Percentiles rank a stretch among this genome's conserved stretches.
phyloP scores from a whole-genome alignment of 169 alveolate genomes.

The Plasmodium cynomolgi region DNA sequence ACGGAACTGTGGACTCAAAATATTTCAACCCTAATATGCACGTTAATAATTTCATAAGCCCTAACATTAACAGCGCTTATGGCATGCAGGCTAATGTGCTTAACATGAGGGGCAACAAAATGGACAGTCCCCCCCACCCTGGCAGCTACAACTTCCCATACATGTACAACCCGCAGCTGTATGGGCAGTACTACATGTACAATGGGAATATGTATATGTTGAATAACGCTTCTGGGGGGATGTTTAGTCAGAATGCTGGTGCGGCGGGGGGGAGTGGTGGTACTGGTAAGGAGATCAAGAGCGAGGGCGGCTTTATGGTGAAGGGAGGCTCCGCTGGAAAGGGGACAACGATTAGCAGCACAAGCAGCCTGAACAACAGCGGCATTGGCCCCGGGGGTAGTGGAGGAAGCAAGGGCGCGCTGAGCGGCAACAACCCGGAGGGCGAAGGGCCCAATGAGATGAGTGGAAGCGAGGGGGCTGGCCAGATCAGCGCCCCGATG shows the following conservation, averaged over 20 bases:
- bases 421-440: not conserved
- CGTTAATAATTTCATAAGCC: constrained; percentile 6
- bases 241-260: not conserved
- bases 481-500: not conserved
- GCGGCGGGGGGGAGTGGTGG: not conserved
- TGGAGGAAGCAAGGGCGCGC: not conserved
- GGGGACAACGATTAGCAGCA: not conserved
- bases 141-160: constrained; percentile 33
- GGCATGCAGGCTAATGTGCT: constrained; percentile 1
- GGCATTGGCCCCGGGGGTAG: not conserved
- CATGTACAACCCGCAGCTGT: constrained; percentile 42
- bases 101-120: not conserved
- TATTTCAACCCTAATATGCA: constrained; percentile 44
- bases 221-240: not conserved
- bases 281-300: not conserved
- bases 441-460: not conserved
- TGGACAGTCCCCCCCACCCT: not conserved
- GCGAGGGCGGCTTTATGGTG: not conserved
- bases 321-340: not conserved
- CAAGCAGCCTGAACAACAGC: not conserved
- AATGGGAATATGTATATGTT: constrained; percentile 56
- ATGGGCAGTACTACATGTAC: constrained; percentile 62
- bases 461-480: not conserved
- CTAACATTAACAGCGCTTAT: not conserved
- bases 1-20: constrained; percentile 14